phyloP scores from a whole-genome alignment of 345 rosid species.

The Populus ilicifolia region DNA sequence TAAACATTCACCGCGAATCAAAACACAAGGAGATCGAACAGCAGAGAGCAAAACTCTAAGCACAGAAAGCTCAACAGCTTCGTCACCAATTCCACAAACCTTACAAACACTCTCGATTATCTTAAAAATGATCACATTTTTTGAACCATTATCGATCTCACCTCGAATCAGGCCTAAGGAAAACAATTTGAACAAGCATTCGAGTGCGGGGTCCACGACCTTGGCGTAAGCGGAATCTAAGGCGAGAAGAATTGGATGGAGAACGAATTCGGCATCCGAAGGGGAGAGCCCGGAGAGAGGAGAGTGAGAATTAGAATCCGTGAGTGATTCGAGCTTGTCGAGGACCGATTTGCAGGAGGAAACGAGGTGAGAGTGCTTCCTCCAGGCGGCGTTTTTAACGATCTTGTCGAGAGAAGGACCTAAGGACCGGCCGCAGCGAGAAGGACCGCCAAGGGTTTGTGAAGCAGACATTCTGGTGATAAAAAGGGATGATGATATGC shows the following conservation, averaged over 20 bases:
- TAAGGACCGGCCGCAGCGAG: conserved; percentile 72
- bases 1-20: conserved; percentile 80
- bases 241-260: conserved; percentile 65
- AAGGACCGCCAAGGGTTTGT: conserved; percentile 70
- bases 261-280: conserved; percentile 57
- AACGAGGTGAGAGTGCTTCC: conserved; percentile 84
- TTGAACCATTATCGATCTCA: conserved; percentile 35
- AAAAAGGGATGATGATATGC: not conserved
- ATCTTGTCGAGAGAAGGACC: conserved; percentile 83
- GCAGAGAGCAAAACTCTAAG: conserved; percentile 74
- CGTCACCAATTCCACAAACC: conserved; percentile 68
- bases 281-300: conserved; percentile 55
- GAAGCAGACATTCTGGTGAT: conserved; percentile 50
- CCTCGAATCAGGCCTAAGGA: conserved; percentile 66
- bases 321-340: conserved; percentile 63
- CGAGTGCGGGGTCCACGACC: conserved; percentile 82
- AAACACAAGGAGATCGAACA: conserved; percentile 61
- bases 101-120: conserved; percentile 53
- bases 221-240: conserved; percentile 63
- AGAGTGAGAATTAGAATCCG: conserved; percentile 40
- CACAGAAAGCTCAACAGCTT: conserved; percentile 65
- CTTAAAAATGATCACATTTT: conserved; percentile 21
- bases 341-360: conserved; percentile 81
- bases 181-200: conserved; percentile 67
- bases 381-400: conserved; percentile 92